Evolutionary conservation across 306 rosid genomes (phyloP), one percentile per base, ranked within the genome.

Genomic region (Rubus idaeus): DNA sequence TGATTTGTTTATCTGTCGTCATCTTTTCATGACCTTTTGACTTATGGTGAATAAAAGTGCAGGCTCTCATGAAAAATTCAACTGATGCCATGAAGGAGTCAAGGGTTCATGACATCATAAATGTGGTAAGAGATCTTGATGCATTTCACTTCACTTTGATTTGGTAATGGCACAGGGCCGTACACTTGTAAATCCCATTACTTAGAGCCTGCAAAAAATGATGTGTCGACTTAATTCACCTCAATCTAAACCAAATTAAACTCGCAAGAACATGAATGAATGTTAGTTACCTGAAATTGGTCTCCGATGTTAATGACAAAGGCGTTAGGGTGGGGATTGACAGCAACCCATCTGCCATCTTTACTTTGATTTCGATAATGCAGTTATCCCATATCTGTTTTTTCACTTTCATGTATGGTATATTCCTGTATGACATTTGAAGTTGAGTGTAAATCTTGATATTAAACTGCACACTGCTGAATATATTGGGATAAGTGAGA

Each of bases 61-160:
- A 95, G 98, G 97, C 96, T 71, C 96, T 95, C 79, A 47, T 77
- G 91, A 90, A 86, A 85, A 88, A 88, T 83, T 84, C 91, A 70
- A 95, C 98, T 18, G 97, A 95, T 77, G 94, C 98, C 76, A 95
- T 92, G 98, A 90, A 79, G 87, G 96, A 92, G 82, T 87, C 98
- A 10, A 88, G 86, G 83, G 96, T 92, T 76, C 75, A 74, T 6
- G 96, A 92, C 62, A 86, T 90, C 82, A 77, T 95, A 79, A 89
- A 89, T 81, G 45, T 83, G 93, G 98, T 95, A 82, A 87, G 91
- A 69, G 21, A 76, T 67, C 75, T 79, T 81, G 77, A 53, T 64
- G 58, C 50, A 45, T 53, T 74, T 63, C 42, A 3, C 49, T 30
- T 18, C 26, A 41, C 8, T 35, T 81, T 65, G n/a, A n/a, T n/a